Evolutionary conservation across 1,139 yeast species (phyloP).

Genomic region (Ogataea hybrid): DNA sequence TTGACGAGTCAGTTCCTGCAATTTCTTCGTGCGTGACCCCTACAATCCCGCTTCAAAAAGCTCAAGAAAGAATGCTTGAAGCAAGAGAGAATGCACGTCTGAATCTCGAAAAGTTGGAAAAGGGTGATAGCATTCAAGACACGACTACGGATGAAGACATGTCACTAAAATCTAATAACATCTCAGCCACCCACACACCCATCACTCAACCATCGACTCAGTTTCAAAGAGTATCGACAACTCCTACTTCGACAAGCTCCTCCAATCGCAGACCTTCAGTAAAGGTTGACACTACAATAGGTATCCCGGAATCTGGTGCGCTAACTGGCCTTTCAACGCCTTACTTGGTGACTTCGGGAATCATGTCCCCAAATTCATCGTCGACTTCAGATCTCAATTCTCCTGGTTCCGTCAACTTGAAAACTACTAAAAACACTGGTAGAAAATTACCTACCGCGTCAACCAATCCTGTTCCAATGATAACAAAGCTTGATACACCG

Average conservation of each 20-base stretch:
- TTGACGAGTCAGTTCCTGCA: no score
- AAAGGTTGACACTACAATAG: slow-evolving; percentile 27
- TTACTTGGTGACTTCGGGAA: slow-evolving; percentile 55
- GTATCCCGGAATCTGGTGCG: slow-evolving; percentile 27
- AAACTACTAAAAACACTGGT: slow-evolving; percentile 7
- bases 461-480: slow-evolving; percentile 33
- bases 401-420: slow-evolving; percentile 6
- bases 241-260: slow-evolving; percentile 21
- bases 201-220: no score
- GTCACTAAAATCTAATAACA: no score
- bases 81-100: no score
- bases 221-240: no score
- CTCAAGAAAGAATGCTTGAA: no score
- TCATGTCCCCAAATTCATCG: slow-evolving; percentile 44
- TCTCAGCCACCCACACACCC: no score
- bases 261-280: slow-evolving; percentile 15
- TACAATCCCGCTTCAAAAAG: no score
- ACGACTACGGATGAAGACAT: no score
- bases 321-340: slow-evolving; percentile 57
- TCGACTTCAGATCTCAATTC: slow-evolving; percentile 18
- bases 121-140: no score
- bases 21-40: no score
- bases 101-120: no score
- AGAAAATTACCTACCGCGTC: slow-evolving; percentile 25
- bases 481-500: slow-evolving; percentile 30